These are phyloP conservation scores for Nemania sp. DNA, from an alignment of 2,329 filamentous ascomycete genomes.

Conservation along the genomic window DNA sequence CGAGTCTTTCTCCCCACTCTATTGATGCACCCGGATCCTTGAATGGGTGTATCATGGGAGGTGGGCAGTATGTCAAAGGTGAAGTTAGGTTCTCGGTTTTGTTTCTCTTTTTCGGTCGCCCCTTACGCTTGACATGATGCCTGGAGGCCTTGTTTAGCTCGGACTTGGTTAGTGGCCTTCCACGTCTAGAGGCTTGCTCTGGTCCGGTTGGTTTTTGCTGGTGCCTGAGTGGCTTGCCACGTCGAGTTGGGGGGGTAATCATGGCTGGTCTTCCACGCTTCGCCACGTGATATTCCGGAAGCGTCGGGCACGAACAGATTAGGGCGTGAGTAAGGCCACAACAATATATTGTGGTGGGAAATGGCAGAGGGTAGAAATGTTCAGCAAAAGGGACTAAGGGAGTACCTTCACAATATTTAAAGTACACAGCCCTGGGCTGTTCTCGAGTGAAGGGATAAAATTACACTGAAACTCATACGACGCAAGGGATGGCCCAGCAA, in stretches of 20 bases:
- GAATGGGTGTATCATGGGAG: slow-evolving; percentile 3
- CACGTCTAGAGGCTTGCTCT: not conserved
- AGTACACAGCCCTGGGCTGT: no score
- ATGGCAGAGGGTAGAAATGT: no score
- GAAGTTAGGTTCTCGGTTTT: not conserved
- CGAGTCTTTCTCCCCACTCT: slow-evolving; percentile 5
- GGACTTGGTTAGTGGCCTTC: not conserved
- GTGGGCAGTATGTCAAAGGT: not conserved
- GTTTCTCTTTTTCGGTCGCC: not conserved
- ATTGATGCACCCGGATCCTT: not conserved
- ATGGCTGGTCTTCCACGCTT: not conserved
- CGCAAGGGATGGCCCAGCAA: no score
- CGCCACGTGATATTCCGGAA: not conserved
- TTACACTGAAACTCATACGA: no score
- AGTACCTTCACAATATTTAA: no score
- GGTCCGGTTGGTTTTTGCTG: not conserved
- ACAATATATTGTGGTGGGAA: no score
- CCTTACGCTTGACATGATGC: not conserved
- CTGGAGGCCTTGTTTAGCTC: not conserved
- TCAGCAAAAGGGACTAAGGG: no score
- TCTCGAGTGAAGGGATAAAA: no score
- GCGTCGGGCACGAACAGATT: not conserved
- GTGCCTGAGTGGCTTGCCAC: not conserved
- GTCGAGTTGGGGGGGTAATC: not conserved
- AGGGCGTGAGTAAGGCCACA: no score